Evolutionary conservation across 2,329 filamentous ascomycete species (phyloP).

Genomic region (Huntiella omanensis): DNA sequence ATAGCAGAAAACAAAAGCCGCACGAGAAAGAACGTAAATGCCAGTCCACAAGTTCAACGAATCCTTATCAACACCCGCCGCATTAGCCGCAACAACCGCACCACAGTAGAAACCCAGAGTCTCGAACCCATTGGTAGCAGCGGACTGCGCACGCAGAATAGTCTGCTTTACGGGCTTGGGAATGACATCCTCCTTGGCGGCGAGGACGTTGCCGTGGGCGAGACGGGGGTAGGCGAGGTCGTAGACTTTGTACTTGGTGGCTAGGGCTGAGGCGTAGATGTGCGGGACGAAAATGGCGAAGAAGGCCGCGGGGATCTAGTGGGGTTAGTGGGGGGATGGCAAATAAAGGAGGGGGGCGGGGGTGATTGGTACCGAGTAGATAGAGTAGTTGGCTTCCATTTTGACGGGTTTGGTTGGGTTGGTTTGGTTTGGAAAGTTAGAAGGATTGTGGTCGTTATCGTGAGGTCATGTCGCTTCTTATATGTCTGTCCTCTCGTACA

Average conservation of each 20-base stretch:
- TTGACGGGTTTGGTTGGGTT: too few species aligned
- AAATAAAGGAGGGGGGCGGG: neutral
- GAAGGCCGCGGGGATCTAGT: conserved; percentile 24
- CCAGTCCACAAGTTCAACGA: conserved; percentile 23
- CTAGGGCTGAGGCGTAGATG: conserved; percentile 16
- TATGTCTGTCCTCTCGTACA: neutral
- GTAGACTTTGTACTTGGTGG: conserved; percentile 17
- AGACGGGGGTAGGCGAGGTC: conserved; percentile 23
- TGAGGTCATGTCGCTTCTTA: neutral
- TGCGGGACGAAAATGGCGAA: conserved; percentile 20
- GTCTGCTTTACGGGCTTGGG: conserved; percentile 28
- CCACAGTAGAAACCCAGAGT: conserved; percentile 25
- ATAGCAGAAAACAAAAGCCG: conserved; percentile 25
- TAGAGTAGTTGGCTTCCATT: conserved; percentile 1
- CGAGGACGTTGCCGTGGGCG: conserved; percentile 16
- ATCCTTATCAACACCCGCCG: conserved; percentile 20
- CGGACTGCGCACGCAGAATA: conserved; percentile 33
- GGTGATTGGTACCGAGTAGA: conserved; percentile 1
- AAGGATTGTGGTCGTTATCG: neutral
- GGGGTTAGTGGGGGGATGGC: neutral
- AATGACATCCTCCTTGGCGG: conserved; percentile 9
- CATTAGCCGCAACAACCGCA: conserved; percentile 27
- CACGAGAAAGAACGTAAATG: conserved; percentile 22
- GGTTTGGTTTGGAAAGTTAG: neutral
- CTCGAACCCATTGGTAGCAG: conserved; percentile 25